These are phyloP conservation scores for Anisodus acutangulus DNA, from an alignment of 257 asterid genomes.

Conservation along the genomic window DNA sequence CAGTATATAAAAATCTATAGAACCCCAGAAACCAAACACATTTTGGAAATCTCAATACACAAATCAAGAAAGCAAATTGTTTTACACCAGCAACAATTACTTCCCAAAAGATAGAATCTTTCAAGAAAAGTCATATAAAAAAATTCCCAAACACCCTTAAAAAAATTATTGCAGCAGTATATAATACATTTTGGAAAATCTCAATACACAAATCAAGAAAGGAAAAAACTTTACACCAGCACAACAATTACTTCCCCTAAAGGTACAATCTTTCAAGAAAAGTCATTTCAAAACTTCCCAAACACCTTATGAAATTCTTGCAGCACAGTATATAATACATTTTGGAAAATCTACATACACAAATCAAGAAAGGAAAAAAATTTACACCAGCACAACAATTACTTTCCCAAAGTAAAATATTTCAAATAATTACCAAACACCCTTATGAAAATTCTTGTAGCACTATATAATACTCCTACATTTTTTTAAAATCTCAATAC, in stretches of 20 bases:
- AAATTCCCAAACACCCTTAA: not conserved
- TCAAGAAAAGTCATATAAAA: slow-evolving; percentile 11
- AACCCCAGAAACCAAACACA: not conserved
- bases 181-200: not conserved
- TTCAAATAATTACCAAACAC: not conserved
- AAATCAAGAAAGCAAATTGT: not conserved
- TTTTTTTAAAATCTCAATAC: not conserved
- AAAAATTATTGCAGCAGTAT: not conserved
- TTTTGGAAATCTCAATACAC: not conserved
- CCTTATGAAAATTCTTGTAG: not conserved
- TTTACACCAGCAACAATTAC: not conserved
- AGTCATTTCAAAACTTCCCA: not conserved
- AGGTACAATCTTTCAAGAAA: not conserved
- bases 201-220: not conserved
- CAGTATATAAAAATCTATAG: not conserved
- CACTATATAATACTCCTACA: no score
- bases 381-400: not conserved
- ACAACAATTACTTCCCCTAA: not conserved
- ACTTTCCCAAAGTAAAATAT: not conserved
- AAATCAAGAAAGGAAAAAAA: not conserved
- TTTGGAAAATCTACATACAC: not conserved
- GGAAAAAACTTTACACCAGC: not conserved
- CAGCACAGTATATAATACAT: no score
- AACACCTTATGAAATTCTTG: not conserved
- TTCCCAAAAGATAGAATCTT: not conserved